Evolutionary conservation across 768 basidiomycete species (phyloP).

Genomic region (Dacryopinax primogenitus): DNA sequence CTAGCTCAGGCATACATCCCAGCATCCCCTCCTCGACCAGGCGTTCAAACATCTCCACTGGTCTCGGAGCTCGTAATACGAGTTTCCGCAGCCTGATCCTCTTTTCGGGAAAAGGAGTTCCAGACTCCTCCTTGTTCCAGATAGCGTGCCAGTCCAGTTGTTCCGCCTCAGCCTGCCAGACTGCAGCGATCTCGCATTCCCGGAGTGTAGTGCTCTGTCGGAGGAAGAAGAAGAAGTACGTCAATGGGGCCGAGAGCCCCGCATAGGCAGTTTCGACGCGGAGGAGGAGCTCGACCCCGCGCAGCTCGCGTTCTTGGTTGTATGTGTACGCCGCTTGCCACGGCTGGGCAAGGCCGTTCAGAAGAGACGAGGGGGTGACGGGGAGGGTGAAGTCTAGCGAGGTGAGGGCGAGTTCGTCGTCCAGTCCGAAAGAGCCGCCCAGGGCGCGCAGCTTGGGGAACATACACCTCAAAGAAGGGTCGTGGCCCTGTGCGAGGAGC

Average conservation of each 20-base stretch:
- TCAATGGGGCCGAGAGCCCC: neutral
- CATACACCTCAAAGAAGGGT: neutral
- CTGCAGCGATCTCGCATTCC: neutral
- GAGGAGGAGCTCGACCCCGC: neutral
- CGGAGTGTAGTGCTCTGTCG: neutral
- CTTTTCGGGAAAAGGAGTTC: neutral
- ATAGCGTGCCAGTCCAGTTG: neutral
- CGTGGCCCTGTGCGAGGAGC: neutral
- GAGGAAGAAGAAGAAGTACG: conserved; percentile 6
- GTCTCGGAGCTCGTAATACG: neutral
- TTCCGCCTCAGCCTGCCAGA: neutral
- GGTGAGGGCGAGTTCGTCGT: neutral
- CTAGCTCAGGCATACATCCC: neutral
- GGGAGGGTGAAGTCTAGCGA: conserved; percentile 6
- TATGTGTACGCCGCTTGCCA: neutral
- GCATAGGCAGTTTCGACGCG: neutral
- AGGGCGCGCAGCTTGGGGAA: neutral
- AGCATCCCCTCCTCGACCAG: neutral
- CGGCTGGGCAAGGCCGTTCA: neutral
- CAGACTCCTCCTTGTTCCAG: neutral
- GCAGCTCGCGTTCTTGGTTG: neutral
- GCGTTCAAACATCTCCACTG: neutral
- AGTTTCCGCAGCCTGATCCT: neutral
- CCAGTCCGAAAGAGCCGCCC: neutral
- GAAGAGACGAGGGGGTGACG: neutral